Percentiles rank a stretch among this genome's conserved stretches.
Evolutionary conservation across 2,329 filamentous ascomycete species (phyloP).

Genomic region (Paecilomyces niveus): DNA sequence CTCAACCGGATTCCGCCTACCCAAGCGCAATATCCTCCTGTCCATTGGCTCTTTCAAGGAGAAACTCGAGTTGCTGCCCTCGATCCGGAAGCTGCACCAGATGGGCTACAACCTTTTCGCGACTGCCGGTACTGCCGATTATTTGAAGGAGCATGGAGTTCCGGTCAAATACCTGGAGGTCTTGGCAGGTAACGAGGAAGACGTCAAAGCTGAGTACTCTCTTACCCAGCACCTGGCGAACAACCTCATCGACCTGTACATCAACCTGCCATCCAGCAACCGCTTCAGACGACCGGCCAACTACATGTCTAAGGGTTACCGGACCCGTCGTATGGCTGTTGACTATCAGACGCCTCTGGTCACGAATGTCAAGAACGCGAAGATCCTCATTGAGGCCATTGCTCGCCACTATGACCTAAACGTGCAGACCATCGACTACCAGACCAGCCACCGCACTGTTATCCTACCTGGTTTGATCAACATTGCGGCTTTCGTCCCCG

Average conservation of each 20-base stretch:
- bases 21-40: slow-evolving; percentile 88
- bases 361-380: slow-evolving; percentile 98
- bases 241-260: slow-evolving; percentile 97
- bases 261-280: slow-evolving; percentile 98
- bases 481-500: slow-evolving; percentile 72
- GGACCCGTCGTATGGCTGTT: slow-evolving; percentile 93
- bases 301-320: slow-evolving; percentile 98
- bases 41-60: slow-evolving; percentile 98
- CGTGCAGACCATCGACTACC: slow-evolving; percentile 77
- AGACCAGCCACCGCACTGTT: slow-evolving; percentile 76
- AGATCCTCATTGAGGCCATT: slow-evolving; percentile 91
- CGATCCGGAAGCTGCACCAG: slow-evolving; percentile 79
- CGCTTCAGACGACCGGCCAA: slow-evolving; percentile 92
- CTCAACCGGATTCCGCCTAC: slow-evolving; percentile 92
- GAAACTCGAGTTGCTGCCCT: slow-evolving; percentile 94
- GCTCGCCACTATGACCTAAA: slow-evolving; percentile 80
- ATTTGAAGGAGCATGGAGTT: slow-evolving; percentile 85
- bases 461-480: slow-evolving; percentile 70
- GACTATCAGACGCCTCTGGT: slow-evolving; percentile 96
- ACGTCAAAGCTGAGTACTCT: slow-evolving; percentile 92
- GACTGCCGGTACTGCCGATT: slow-evolving; percentile 93
- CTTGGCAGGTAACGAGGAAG: slow-evolving; percentile 67
- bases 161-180: slow-evolving; percentile 91
- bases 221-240: slow-evolving; percentile 94
- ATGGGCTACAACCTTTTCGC: slow-evolving; percentile 94